These are phyloP conservation scores for Boletus insuetus DNA, from an alignment of 768 basidiomycete genomes.

Conservation along the genomic window DNA sequence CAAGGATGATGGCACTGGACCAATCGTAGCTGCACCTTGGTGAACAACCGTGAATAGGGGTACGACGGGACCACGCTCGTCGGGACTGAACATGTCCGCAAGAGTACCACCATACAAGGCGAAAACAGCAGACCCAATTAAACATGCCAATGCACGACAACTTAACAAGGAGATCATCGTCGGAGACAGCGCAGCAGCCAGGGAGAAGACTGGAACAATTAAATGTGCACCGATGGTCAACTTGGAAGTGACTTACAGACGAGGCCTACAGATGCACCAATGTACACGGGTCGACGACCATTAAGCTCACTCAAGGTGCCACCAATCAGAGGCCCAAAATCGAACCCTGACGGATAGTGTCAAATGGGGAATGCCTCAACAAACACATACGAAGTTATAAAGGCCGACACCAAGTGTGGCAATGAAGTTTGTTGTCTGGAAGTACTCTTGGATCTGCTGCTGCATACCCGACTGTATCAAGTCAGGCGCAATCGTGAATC, in stretches of 20 bases:
- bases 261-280: constrained; percentile 20
- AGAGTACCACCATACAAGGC: constrained; percentile 25
- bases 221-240: neutral
- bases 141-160: constrained; percentile 22
- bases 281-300: constrained; percentile 22
- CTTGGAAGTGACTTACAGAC: constrained; percentile 3
- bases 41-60: constrained; percentile 25
- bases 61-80: constrained; percentile 23
- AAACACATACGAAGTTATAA: constrained; percentile 17
- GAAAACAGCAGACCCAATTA: constrained; percentile 21
- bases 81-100: constrained; percentile 22
- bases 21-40: constrained; percentile 27
- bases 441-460: constrained; percentile 25
- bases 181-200: constrained; percentile 19
- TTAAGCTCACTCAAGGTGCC: constrained; percentile 24
- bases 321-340: constrained; percentile 21
- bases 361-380: neutral
- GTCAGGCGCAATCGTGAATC: neutral
- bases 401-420: constrained; percentile 23
- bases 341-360: constrained; percentile 11
- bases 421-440: constrained; percentile 11
- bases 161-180: constrained; percentile 13
- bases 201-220: constrained; percentile 17
- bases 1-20: constrained; percentile 25
- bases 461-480: constrained; percentile 24